Conservation (phyloP, 345 rosid species). For the Salix dunnii region DNA sequence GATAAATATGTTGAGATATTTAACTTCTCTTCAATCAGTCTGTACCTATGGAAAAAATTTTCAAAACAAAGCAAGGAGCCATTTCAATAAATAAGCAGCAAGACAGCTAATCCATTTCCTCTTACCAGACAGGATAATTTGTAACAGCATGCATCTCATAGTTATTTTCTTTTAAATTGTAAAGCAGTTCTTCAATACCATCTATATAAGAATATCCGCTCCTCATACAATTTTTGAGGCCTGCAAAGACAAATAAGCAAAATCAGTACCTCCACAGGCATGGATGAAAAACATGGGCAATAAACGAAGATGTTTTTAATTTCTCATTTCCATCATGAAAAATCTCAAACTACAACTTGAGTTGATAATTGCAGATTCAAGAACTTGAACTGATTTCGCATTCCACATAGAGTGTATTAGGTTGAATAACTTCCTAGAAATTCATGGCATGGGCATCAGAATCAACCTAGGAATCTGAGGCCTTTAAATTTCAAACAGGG, state of each 20-base stretch:
- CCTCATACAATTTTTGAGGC: constrained; percentile 69
- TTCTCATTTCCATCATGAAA: not conserved
- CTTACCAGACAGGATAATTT: constrained; percentile 84
- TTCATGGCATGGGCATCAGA: constrained; percentile 2
- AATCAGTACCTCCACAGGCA: constrained; percentile 6
- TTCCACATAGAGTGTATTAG: not conserved
- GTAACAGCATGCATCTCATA: constrained; percentile 93
- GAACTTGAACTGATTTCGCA: not conserved
- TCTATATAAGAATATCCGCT: constrained; percentile 70
- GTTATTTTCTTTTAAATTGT: constrained; percentile 40
- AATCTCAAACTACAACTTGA: not conserved
- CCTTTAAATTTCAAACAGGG: not conserved
- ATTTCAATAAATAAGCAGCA: constrained; percentile 11
- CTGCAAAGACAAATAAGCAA: constrained; percentile 30
- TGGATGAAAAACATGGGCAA: not conserved
- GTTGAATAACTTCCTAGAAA: not conserved
- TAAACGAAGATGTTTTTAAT: not conserved
- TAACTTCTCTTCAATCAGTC: constrained; percentile 73
- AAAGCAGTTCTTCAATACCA: constrained; percentile 72
- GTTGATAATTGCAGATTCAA: not conserved
- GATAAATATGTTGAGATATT: constrained; percentile 68
- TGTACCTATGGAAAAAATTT: constrained; percentile 46
- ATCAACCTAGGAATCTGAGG: not conserved
- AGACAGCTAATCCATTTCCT: not conserved
- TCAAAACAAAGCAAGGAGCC: constrained; percentile 7